Evolutionary conservation across 2,329 filamentous ascomycete genomes (phyloP).

Genomic region (Fusarium torulosum): DNA sequence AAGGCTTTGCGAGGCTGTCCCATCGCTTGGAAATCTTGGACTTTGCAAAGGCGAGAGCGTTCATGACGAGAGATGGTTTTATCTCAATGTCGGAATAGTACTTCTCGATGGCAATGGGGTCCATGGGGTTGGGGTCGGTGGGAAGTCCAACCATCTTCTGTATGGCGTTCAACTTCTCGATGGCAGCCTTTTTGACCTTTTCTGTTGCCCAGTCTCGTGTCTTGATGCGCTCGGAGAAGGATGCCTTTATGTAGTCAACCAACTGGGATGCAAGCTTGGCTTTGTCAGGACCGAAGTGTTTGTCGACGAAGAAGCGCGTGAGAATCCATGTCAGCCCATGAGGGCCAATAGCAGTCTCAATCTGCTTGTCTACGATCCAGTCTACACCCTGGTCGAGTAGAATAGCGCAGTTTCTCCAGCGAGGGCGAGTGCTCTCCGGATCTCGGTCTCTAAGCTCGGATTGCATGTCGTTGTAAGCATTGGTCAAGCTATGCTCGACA

Average conservation of each 20-base stretch:
- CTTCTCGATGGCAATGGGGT: constrained; percentile 65
- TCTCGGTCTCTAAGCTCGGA: constrained; percentile 69
- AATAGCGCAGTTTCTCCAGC: constrained; percentile 20
- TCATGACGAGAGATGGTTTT: constrained; percentile 67
- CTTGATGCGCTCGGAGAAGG: constrained; percentile 71
- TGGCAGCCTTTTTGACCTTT: constrained; percentile 68
- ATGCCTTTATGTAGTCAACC: constrained; percentile 76
- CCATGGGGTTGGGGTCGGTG: constrained; percentile 71
- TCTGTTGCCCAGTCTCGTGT: constrained; percentile 74
- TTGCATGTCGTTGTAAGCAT: constrained; percentile 69
- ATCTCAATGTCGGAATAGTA: constrained; percentile 70
- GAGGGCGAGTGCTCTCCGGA: constrained; percentile 10
- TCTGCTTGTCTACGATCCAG: constrained; percentile 10
- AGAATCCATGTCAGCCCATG: constrained; percentile 73
- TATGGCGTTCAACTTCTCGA: constrained; percentile 75
- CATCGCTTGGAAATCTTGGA: constrained; percentile 65
- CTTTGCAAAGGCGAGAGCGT: constrained; percentile 64
- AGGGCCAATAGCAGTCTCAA: background rate
- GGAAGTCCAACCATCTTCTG: constrained; percentile 77
- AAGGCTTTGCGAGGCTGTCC: constrained; percentile 70
- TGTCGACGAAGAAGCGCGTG: constrained; percentile 77
- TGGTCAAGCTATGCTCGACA: constrained; percentile 70
- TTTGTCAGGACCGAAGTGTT: constrained; percentile 74
- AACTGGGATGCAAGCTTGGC: constrained; percentile 77
- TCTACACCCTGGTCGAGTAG: constrained; percentile 19